These are phyloP conservation scores for Clarireedia homoeocarpa DNA, from an alignment of 2,329 filamentous ascomycete genomes.

Conservation along the genomic window DNA sequence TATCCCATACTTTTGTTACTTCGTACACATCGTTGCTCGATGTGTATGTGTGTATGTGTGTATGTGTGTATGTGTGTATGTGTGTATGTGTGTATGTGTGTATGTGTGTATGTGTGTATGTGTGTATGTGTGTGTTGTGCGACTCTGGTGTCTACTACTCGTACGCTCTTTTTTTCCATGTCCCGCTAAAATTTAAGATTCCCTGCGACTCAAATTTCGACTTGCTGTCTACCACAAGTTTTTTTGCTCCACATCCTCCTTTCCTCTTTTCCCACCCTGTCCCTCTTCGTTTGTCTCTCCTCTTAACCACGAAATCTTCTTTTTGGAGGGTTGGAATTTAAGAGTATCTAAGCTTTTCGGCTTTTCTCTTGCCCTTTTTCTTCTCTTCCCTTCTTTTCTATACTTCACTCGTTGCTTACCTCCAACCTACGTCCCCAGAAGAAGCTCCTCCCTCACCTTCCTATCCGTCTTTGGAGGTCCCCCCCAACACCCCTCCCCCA, in stretches of 20 bases:
- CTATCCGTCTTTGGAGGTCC: conserved; percentile 51
- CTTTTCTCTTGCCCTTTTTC: neutral
- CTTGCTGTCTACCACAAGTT: conserved; percentile 6
- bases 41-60: no score
- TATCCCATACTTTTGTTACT: no score
- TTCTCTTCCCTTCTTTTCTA: neutral
- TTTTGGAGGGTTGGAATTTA: no score
- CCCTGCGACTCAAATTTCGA: conserved; percentile 7
- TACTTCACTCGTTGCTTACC: conserved; percentile 31
- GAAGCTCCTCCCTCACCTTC: conserved; percentile 47
- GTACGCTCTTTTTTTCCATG: neutral
- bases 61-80: no score
- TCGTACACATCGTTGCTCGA: no score
- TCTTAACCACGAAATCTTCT: no score
- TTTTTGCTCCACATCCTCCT: conserved; percentile 9
- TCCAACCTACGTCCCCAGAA: conserved; percentile 34
- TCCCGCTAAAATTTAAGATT: conserved; percentile 7
- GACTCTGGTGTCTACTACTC: neutral
- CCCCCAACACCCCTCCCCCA: conserved; percentile 25
- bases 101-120: no score
- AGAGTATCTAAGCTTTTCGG: no score
- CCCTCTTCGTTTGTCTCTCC: neutral
- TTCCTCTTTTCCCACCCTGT: neutral
- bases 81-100: no score
- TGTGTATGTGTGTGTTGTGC: no score